Base-by-base conservation (phyloP, 176 grass and related monocot species). In the Phragmites australis region DNA sequence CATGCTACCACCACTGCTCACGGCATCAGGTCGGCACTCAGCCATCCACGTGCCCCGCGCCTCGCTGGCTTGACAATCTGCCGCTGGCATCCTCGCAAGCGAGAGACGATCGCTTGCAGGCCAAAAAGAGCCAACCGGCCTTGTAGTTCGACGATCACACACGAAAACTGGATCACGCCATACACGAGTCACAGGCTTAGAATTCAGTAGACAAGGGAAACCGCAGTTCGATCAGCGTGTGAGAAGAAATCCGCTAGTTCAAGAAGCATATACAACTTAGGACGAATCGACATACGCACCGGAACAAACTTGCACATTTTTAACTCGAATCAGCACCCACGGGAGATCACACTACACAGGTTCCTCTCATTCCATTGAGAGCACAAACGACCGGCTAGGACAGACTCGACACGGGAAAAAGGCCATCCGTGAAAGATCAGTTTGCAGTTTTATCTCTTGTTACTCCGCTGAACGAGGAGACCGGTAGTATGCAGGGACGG, bases 401-500 rank as follows among this genome's bases (percentile, higher is more conserved):
- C 67, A 40, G 41, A 79, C 79, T 64, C 21, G 45, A 30, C 65
- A 66, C 41, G 58, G 22, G 57, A 66, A 83, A 88, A 88, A 65
- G 79, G 57, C 9, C 73, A 72, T 65, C 15, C 3, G 5, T 39
- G 55, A 63, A 8, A 58, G 10, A 77, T n/a, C 49, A 49, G 57
- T 53, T 37, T 26, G 56, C 58, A 56, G n/a, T n/a, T n/a, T n/a
- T n/a, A n/a, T n/a, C n/a, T n/a, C n/a, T n/a, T n/a, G 29, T 87
- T 67, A 85, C 30, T 85, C 68, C 1, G 2, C 52, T 12, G 48
- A 0, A 22, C 82, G 88, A 32, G 89, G 89, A 10, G 78, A 84
- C 11, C 88, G 88, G 76, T 96, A 99, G 68, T 96, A 99, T 11
- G 97, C 90, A 1, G 90, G 93, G 40, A 96, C 90, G 6, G 88